Evolutionary conservation across 1,139 yeast genomes (phyloP).

Genomic region (Candida albicans): DNA sequence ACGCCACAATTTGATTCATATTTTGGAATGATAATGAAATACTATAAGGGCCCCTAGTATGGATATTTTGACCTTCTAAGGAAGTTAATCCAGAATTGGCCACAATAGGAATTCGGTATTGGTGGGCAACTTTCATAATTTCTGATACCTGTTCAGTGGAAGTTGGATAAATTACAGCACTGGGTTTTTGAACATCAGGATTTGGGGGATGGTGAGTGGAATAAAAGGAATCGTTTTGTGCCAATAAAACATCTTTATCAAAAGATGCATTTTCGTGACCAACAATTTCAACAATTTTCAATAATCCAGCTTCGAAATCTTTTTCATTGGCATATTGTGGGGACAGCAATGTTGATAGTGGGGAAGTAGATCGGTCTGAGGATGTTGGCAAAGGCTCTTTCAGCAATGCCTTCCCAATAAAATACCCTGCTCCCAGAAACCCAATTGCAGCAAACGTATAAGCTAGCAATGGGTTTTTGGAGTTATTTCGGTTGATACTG

Average conservation of each 20-base stretch:
- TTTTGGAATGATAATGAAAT: slow-evolving; percentile 38
- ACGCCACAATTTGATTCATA: slow-evolving; percentile 34
- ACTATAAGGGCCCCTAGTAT: slow-evolving; percentile 55
- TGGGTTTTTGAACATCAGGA: slow-evolving; percentile 51
- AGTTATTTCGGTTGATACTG: neutral
- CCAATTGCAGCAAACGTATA: slow-evolving; percentile 8
- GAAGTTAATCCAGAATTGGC: slow-evolving; percentile 83
- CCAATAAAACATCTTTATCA: slow-evolving; percentile 34
- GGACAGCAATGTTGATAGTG: slow-evolving; percentile 14
- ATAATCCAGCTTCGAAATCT: slow-evolving; percentile 15
- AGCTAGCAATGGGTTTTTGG: slow-evolving; percentile 1
- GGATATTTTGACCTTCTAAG: slow-evolving; percentile 77
- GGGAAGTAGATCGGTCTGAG: slow-evolving; percentile 16
- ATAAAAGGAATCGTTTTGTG: slow-evolving; percentile 65
- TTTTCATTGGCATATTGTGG: slow-evolving; percentile 19
- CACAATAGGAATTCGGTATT: slow-evolving; percentile 64
- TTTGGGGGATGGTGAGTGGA: slow-evolving; percentile 62
- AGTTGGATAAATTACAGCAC: slow-evolving; percentile 59
- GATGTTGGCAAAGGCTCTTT: neutral
- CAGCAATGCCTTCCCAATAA: slow-evolving; percentile 6
- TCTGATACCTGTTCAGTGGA: slow-evolving; percentile 65
- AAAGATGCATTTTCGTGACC: slow-evolving; percentile 13
- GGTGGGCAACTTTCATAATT: slow-evolving; percentile 59
- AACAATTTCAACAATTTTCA: slow-evolving; percentile 16
- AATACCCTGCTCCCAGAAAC: slow-evolving; percentile 9